A percentile compares a stretch with the other conserved stretches of the same genome.
phyloP scores from a whole-genome alignment of 371 early-diverging fungal species.

The Actinomortierella ambigua region DNA sequence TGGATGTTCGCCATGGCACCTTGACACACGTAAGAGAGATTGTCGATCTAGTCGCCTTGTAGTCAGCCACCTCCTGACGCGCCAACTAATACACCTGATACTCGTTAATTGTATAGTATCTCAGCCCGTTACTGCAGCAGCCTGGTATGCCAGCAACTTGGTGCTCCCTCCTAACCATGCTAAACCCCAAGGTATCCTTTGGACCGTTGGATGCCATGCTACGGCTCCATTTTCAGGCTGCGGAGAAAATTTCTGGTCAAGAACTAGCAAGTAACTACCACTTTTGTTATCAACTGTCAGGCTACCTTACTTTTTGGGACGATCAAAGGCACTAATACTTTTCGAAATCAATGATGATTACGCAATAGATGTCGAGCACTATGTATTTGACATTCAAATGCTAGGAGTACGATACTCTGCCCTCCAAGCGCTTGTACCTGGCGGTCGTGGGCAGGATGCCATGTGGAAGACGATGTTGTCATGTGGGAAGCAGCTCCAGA shows the following conservation, averaged over 20 bases:
- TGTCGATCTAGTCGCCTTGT: neutral
- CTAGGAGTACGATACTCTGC: constrained; percentile 24
- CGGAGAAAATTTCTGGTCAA: constrained; percentile 21
- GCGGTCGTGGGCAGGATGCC: too few species aligned
- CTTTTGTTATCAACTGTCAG: too few species aligned
- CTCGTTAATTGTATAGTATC: constrained; percentile 12
- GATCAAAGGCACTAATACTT: too few species aligned
- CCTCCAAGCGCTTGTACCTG: too few species aligned
- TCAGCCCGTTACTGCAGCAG: constrained; percentile 25
- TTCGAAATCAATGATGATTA: too few species aligned
- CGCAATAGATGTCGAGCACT: constrained; percentile 14
- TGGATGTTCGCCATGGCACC: constrained; percentile 35
- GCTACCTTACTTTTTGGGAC: too few species aligned
- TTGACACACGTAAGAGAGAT: constrained; percentile 25
- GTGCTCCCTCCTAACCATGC: constrained; percentile 18
- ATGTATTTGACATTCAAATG: constrained; percentile 30
- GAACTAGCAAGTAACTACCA: too few species aligned
- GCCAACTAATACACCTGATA: neutral
- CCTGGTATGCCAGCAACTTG: constrained; percentile 26
- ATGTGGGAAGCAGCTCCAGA: constrained; percentile 28
- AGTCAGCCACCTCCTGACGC: neutral
- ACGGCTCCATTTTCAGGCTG: constrained; percentile 33
- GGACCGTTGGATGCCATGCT: constrained; percentile 29
- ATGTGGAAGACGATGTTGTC: constrained; percentile 35
- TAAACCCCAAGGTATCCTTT: constrained; percentile 9